Evolutionary conservation across 805 yeast species (phyloP).

Genomic region (Candida maesae): DNA sequence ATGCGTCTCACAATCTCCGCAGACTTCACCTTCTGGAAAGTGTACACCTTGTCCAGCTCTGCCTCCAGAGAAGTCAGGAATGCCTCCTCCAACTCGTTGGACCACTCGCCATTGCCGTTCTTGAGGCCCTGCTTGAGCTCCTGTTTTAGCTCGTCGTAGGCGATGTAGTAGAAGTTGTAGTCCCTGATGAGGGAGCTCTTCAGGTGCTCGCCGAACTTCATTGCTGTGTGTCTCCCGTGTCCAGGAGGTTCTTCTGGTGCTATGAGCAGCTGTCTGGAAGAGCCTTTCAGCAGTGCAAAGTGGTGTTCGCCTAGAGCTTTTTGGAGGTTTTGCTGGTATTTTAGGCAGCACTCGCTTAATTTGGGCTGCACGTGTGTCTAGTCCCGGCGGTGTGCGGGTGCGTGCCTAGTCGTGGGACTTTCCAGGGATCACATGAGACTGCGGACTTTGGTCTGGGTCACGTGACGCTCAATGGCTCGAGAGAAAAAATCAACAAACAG

Average conservation of each 20-base stretch:
- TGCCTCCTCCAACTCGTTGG: slow-evolving; percentile 72
- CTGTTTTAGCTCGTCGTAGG: slow-evolving; percentile 87
- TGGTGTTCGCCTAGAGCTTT: no score
- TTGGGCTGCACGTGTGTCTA: slow-evolving; percentile 6
- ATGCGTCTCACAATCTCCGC: slow-evolving; percentile 83
- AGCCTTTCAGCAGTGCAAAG: no score
- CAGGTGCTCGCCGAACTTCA: slow-evolving; percentile 96
- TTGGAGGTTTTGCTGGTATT: no score
- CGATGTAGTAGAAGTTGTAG: slow-evolving; percentile 84
- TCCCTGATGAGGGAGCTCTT: slow-evolving; percentile 86
- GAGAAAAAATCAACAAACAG: no score
- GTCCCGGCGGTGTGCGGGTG: not conserved
- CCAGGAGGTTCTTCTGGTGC: no score
- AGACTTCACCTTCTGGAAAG: slow-evolving; percentile 84
- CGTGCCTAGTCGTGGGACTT: no score
- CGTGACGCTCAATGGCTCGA: not conserved
- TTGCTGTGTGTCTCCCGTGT: no score
- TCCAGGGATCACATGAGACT: not conserved
- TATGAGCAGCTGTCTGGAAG: no score
- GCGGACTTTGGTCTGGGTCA: not conserved
- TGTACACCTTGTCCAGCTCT: slow-evolving; percentile 89
- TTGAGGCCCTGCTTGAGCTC: slow-evolving; percentile 68
- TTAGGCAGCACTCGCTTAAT: not conserved
- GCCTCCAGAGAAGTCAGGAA: slow-evolving; percentile 70
- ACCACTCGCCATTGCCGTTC: slow-evolving; percentile 61